phyloP scores from a whole-genome alignment of 495 filamentous ascomycete genomes.

The Astrocystis sublimbata region DNA sequence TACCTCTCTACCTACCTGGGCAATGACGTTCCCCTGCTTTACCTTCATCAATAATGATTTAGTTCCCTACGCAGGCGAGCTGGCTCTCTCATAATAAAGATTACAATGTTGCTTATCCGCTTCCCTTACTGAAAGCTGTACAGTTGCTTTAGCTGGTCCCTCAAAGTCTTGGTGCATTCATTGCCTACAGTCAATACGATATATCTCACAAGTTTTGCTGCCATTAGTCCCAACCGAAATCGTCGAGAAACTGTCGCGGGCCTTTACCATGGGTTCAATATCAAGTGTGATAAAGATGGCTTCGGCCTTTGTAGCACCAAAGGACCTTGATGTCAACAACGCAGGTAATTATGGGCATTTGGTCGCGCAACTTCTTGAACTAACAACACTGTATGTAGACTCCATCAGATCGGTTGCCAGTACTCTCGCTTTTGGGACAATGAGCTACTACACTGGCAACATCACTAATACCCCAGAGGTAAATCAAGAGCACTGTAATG shows the following conservation, averaged over 20 bases:
- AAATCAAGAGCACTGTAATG: conserved; percentile 16
- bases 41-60: not conserved
- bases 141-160: not conserved
- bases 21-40: not conserved
- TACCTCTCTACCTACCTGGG: too few relatives aligned
- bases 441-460: conserved; percentile 60
- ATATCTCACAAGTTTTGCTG: not conserved
- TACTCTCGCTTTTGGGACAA: conserved; percentile 52
- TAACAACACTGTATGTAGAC: conserved; percentile 28
- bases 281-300: conserved; percentile 31
- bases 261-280: conserved; percentile 36
- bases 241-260: not conserved
- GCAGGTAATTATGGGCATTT: conserved; percentile 35
- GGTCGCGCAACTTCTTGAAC: not conserved
- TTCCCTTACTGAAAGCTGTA: not conserved
- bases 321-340: conserved; percentile 46
- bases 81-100: not conserved
- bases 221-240: not conserved
- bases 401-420: conserved; percentile 53
- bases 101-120: too few relatives aligned
- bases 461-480: conserved; percentile 57
- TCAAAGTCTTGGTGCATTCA: not conserved
- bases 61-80: too few relatives aligned
- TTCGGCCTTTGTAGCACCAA: conserved; percentile 37
- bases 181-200: not conserved